Evolutionary conservation across 176 grass and related monocot species (phyloP), one percentile per base, ranked within the genome.

Genomic region (Oryza punctata): DNA sequence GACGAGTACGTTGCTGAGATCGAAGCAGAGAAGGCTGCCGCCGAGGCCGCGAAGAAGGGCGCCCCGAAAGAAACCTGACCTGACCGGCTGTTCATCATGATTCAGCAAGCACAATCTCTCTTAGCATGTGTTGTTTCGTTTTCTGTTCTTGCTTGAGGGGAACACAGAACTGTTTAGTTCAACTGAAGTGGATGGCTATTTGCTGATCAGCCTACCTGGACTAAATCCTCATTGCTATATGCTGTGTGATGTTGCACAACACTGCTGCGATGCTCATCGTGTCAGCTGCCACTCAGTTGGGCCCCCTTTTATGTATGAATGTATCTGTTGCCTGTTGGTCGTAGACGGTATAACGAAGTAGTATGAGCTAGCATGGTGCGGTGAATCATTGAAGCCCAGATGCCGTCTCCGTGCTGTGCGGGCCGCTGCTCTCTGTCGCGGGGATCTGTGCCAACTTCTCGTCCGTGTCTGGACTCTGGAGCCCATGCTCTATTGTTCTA

Each of bases 31-130:
- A 97, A 97, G 85, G 95, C 90, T 0, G 95, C 92, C 7, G 87
- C 95, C 0, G 92, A 97, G 86, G 92, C 95, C 81, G 92, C 95
- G 18, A 97, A 97, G 90, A 94, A 98, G 87, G 90, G 89, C 18
- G 87, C 54, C 7, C 37, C 81, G 1, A 90, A 70, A 68, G 84
- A 87, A 18, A 87, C 80, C 75, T 90, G 68, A 57, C 40, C 63
- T 41, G 24, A 15, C 43, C 10, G 43, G 43, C 12, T 4, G 49
- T 19, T n/a, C 12, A 10, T 77, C 63, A 69, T 18, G 79, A 82
- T 90, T 37, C 63, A 38, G 68, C 45, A 18, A 38, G 68, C 45
- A 29, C 21, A 11, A 37, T 57, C 52, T 47, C 45, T 67, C 9
- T 3, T 28, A 63, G 14, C 69, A 63, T 76, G 61, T 12, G 19